These are phyloP conservation scores for Larix sibirica DNA, from an alignment of 83 land plant genomes.

Conservation along the genomic window DNA sequence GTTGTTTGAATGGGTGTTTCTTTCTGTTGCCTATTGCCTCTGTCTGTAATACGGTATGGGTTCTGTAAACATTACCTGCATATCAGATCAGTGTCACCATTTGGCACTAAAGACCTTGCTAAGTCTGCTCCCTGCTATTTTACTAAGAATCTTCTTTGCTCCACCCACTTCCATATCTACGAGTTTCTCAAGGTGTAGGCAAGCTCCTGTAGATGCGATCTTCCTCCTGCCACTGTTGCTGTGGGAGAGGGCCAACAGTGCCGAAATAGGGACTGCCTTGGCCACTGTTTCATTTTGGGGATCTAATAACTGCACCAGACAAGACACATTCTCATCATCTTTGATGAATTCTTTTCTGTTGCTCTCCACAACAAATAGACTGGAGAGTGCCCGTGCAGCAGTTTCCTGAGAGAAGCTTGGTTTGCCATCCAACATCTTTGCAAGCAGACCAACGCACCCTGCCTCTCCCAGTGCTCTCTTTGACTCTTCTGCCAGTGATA, in stretches of 20 bases:
- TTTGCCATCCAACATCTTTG: slow-evolving; percentile 74
- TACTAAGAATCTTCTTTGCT: slow-evolving; percentile 50
- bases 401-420: slow-evolving; percentile 56
- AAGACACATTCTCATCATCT: slow-evolving; percentile 40
- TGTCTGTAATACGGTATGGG: no score
- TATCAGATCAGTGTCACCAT: background rate
- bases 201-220: slow-evolving; percentile 41
- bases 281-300: slow-evolving; percentile 26
- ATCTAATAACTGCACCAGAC: slow-evolving; percentile 41
- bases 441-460: slow-evolving; percentile 58
- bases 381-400: slow-evolving; percentile 51
- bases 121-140: slow-evolving; percentile 35
- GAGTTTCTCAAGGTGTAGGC: slow-evolving; percentile 45
- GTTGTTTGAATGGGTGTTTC: no score
- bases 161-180: slow-evolving; percentile 55
- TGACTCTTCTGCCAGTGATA: slow-evolving; percentile 36
- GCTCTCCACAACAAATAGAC: slow-evolving; percentile 34
- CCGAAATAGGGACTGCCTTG: slow-evolving; percentile 37
- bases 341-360: slow-evolving; percentile 43
- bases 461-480: slow-evolving; percentile 40
- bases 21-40: no score
- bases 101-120: slow-evolving; percentile 29
- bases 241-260: slow-evolving; percentile 28
- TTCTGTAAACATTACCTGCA: slow-evolving; percentile 1
- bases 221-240: slow-evolving; percentile 44